Percentiles rank a stretch among this genome's conserved stretches.
Conservation (phyloP, 768 basidiomycete genomes). For the Suillus weaverae region DNA sequence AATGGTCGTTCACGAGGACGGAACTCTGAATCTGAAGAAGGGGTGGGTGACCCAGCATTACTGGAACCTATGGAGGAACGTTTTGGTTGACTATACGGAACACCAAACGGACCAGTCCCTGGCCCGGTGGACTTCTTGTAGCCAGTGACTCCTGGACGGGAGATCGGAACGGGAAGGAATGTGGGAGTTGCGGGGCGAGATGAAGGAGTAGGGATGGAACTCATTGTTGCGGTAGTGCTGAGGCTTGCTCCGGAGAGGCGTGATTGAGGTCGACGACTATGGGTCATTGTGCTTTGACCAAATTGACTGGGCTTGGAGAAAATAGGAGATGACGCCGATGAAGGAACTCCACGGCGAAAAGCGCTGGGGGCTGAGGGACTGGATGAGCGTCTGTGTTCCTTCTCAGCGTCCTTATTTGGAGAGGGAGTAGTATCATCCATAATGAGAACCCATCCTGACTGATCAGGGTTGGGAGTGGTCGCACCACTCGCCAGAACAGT, state of each 20-base stretch:
- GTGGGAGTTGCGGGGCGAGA: constrained; percentile 79
- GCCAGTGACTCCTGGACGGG: constrained; percentile 44
- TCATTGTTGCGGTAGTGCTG: constrained; percentile 55
- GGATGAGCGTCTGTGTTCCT: constrained; percentile 58
- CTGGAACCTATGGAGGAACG: constrained; percentile 63
- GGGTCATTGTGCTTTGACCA: constrained; percentile 43
- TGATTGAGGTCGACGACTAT: constrained; percentile 67
- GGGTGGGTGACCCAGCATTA: constrained; percentile 29
- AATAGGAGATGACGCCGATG: constrained; percentile 48
- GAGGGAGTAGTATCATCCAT: constrained; percentile 86
- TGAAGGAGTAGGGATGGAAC: constrained; percentile 62
- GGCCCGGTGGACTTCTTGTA: constrained; percentile 65
- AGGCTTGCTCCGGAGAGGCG: constrained; percentile 66
- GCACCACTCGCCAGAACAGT: constrained; percentile 38
- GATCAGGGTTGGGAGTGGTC: constrained; percentile 51
- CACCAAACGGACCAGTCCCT: constrained; percentile 37
- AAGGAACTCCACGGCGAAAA: constrained; percentile 49
- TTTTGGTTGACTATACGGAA: constrained; percentile 48
- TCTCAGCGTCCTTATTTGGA: constrained; percentile 56
- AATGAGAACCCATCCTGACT: constrained; percentile 84
- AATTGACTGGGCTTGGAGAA: constrained; percentile 42
- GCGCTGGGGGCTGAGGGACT: constrained; percentile 60
- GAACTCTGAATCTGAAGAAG: constrained; percentile 27
- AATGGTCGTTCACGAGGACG: constrained; percentile 27
- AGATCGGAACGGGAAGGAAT: constrained; percentile 68